Base-by-base conservation (phyloP, 768 basidiomycete genomes). In the Rhizopogon sp. region DNA sequence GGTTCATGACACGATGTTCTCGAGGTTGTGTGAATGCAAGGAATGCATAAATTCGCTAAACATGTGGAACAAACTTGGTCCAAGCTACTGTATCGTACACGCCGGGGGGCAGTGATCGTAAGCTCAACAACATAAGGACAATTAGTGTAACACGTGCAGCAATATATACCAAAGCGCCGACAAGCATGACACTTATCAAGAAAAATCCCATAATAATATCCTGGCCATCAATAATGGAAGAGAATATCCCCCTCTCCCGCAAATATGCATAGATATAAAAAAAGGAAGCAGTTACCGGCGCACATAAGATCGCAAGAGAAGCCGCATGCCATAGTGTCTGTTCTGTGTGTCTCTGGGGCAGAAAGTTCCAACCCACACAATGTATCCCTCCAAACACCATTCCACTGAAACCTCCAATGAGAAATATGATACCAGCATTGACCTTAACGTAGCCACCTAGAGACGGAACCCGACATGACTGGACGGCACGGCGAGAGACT, bases 381-480 rank as follows among this genome's bases (percentile, higher is more conserved):
- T 70, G 67, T 17, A 70, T 59, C 5, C 50, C 64, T 17, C 66
- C 69, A 40, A 70, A 70, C 9, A 63, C 22, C 4, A 44, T 53
- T 4, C 53, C 65, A 10, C 58, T 47, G 16, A 54, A 13, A 5
- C 35, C 39, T 31, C 25, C 42, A 33, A 46, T 25, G 13, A 45
- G 9, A 25, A 43, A 6, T 14, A 25, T 8, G 6, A 25, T 16
- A 11, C 1, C 8, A 43, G 6, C 14, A 43, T 14, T 6, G 3
- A 14, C 11, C 16, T 25, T 22, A 40, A 16, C 11, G 20, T 43
- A 43, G 22, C 43, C 43, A 4, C 43, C 43, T 8, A 56, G 46
- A 14, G 51, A 25, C 25, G 39, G 37, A 31, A 56, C 22, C 9
- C 50, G 49, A 16, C 11, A 20, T 10, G 39, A 33, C 3, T 28